phyloP scores from a whole-genome alignment of 805 yeast species.

The Saccharomyces kudriavzevii region DNA sequence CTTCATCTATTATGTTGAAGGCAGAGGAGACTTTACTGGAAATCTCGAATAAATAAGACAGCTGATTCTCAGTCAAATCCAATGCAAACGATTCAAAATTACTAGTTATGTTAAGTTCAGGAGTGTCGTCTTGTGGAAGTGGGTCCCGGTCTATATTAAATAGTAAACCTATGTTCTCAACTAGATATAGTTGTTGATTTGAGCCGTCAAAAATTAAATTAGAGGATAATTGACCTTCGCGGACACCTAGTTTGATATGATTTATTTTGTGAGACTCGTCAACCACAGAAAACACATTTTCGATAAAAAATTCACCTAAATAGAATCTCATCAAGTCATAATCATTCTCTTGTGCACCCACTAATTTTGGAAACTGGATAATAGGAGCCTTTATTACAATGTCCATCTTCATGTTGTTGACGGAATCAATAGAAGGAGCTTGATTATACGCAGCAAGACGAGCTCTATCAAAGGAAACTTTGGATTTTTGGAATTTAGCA shows the following conservation, averaged over 20 bases:
- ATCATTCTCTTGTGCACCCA: conserved; percentile 33
- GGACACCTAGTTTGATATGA: conserved; percentile 56
- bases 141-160: conserved; percentile 54
- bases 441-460: conserved; percentile 82
- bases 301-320: conserved; percentile 73
- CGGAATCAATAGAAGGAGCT: conserved; percentile 51
- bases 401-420: conserved; percentile 58
- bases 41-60: conserved; percentile 48
- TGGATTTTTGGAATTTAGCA: conserved; percentile 75
- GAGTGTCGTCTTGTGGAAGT: conserved; percentile 29
- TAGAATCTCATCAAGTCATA: conserved; percentile 62
- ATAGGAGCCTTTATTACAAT: conserved; percentile 73
- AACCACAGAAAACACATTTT: conserved; percentile 45
- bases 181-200: conserved; percentile 52
- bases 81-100: conserved; percentile 50
- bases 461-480: conserved; percentile 79
- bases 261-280: conserved; percentile 36
- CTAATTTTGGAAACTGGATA: conserved; percentile 61
- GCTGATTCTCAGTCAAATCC: conserved; percentile 65
- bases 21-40: conserved; percentile 49
- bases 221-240: conserved; percentile 64
- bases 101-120: conserved; percentile 48
- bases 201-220: conserved; percentile 35
- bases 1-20: conserved; percentile 38
- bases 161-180: conserved; percentile 54